phyloP scores from a whole-genome alignment of 129 eudicot species.

The Lonicera japonica region DNA sequence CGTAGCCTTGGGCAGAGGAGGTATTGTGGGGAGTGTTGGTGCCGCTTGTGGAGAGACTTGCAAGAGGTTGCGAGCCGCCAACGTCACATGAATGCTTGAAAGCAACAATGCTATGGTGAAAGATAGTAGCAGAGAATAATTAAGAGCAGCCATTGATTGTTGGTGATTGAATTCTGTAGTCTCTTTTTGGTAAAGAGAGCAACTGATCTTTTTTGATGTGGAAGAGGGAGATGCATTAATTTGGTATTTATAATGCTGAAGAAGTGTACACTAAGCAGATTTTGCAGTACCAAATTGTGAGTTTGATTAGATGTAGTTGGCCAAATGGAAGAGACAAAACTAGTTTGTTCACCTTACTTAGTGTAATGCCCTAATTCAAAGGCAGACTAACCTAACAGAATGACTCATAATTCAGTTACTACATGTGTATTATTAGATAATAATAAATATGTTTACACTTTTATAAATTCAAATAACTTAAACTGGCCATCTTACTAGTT shows the following conservation, averaged over 20 bases:
- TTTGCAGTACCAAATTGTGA: too few species aligned
- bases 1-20: neutral
- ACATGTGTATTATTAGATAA: too few species aligned
- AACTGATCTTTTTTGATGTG: neutral
- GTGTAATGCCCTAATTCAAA: neutral
- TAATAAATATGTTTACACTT: too few species aligned
- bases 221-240: too few species aligned
- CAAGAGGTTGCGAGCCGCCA: slow-evolving; percentile 15
- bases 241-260: neutral
- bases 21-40: slow-evolving; percentile 6
- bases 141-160: slow-evolving; percentile 6
- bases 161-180: too few species aligned
- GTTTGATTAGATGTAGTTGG: neutral
- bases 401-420: too few species aligned
- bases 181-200: too few species aligned
- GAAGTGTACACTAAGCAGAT: too few species aligned
- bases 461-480: too few species aligned
- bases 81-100: slow-evolving; percentile 1
- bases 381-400: neutral
- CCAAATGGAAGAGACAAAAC: neutral
- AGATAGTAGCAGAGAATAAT: neutral
- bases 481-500: too few species aligned
- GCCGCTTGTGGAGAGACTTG: neutral
- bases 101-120: neutral
- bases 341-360: too few species aligned